Evolutionary conservation across 2,329 filamentous ascomycete genomes (phyloP).

Genomic region (Calonectria pteridis): DNA sequence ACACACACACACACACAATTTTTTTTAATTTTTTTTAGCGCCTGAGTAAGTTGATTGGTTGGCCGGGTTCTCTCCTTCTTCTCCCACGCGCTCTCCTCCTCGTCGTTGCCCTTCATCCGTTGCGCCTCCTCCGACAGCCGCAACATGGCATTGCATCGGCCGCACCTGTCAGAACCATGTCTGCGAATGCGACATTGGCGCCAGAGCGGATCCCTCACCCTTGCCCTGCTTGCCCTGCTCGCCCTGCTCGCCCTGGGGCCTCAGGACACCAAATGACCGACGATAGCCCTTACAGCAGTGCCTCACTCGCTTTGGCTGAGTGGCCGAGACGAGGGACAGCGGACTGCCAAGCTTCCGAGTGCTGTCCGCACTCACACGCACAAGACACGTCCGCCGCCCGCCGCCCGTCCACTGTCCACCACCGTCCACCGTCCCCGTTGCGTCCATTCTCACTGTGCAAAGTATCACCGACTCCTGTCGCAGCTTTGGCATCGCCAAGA

Average conservation of each 20-base stretch:
- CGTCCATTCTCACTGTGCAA: constrained; percentile 15
- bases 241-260: neutral
- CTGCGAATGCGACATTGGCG: constrained; percentile 23
- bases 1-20: neutral
- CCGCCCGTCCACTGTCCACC: constrained; percentile 8
- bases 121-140: constrained; percentile 17
- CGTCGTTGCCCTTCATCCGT: constrained; percentile 20
- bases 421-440: constrained; percentile 16
- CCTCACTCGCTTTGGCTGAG: constrained; percentile 17
- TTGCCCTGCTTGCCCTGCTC: no score
- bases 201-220: constrained; percentile 9
- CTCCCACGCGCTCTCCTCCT: neutral
- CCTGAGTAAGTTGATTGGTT: neutral
- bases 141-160: constrained; percentile 15
- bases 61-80: neutral
- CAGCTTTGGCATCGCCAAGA: constrained; percentile 23
- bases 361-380: neutral
- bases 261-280: neutral
- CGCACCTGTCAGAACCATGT: constrained; percentile 9
- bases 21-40: neutral
- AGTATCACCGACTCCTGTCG: constrained; percentile 26
- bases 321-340: neutral
- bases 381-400: neutral
- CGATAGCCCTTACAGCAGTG: constrained; percentile 19
- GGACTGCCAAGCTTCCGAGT: neutral